Base-by-base conservation (phyloP, 345 rosid species). In the Populus tremula region DNA sequence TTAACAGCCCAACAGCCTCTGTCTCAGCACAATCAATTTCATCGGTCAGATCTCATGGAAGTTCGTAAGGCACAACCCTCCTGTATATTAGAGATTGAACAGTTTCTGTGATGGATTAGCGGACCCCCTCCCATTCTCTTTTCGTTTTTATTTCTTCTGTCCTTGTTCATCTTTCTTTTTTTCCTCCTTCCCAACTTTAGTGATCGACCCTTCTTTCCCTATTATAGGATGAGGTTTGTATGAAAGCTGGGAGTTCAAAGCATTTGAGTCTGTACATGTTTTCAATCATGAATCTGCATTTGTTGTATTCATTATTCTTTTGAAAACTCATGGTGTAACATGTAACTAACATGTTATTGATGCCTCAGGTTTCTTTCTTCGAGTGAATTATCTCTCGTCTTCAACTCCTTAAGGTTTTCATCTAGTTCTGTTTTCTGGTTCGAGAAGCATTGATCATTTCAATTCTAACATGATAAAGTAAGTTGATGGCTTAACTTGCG, bases 1-100 rank as follows among this genome's bases (percentile, higher is more conserved):
- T 80, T 41, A 88, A 83, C 84, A 96, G 99, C 89, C 99, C 99
- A 18, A 96, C 98, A 25, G 98, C 97, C 50, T 96, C 99, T 11
- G 90, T 96, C 59, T 96, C 99, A 2, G 98, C 99, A 21, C 99
- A 94, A 65, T 96, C 99, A 69, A 91, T 94, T 71, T 92, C 99
- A 71, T 96, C 99, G 0, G 88, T 90, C 69, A 88, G 97, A 83
- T 94, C 99, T 33, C 97, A 91, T 64, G 96, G 99, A 66, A 96
- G 99, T 70, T 81, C 87, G 75, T 92, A 78, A 87, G 67, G 72
- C 27, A 49, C 47, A 0, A 14, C 23, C 67, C 77, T 74, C 62
- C 17, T 87, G 90, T 89, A 86, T 75, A 88, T 82, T 78, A 69
- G 86, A 77, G 66, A 5, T 38, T 59, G 68, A 81, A 74, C 78